Percentiles rank a stretch among this genome's conserved stretches.
phyloP scores from a whole-genome alignment of 257 asterid genomes.

The Solanum chilense region DNA sequence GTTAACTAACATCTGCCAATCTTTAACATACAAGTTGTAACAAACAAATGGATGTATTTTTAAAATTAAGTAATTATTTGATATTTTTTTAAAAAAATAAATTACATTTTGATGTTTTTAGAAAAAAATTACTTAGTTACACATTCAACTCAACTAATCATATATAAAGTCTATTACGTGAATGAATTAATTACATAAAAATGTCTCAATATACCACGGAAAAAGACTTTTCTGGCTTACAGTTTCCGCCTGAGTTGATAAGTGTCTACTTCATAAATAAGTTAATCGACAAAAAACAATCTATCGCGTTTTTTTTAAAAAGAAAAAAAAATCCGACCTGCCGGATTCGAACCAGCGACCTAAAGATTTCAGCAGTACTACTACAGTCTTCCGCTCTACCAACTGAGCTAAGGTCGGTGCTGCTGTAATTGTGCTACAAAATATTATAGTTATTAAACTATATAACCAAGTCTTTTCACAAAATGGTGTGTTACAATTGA shows the following conservation, averaged over 20 bases:
- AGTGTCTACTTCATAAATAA: background rate
- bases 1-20: background rate
- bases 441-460: accelerated
- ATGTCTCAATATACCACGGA: no score
- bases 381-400: background rate
- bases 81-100: background rate
- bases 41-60: background rate
- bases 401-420: background rate
- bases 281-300: background rate
- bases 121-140: background rate
- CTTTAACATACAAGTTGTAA: no score
- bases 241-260: no score
- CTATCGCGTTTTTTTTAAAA: no score
- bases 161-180: background rate
- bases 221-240: background rate
- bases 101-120: background rate
- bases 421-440: accelerated
- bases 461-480: no score
- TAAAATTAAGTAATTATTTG: background rate
- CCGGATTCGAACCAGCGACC: conserved; percentile 43
- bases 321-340: conserved; percentile 3
- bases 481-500: no score
- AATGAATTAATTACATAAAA: no score
- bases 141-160: background rate
- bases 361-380: conserved; percentile 1